Base-by-base conservation (phyloP, 108 stramenopile species). In the Nannochloropsis salina region DNA sequence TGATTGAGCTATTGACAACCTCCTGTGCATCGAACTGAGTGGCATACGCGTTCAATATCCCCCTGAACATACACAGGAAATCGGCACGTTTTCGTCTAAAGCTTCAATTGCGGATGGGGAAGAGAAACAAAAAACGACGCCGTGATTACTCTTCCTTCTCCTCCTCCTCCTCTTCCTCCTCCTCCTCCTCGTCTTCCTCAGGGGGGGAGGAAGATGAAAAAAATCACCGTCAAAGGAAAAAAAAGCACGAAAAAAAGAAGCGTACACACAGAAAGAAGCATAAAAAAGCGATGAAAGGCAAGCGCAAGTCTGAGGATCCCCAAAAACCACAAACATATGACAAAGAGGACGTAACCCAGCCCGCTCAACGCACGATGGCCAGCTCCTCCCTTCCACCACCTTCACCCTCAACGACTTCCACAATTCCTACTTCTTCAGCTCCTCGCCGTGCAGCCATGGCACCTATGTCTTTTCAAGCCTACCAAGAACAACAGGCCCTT, bases 381-480 rank as follows among this genome's bases (percentile, higher is more conserved):
- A 12, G 22, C 3, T 9, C 22, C 40, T 41, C 11, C 41, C 82
- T 12, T 42, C 22, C 9, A 8, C 18, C 10, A 82, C 80, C n/a
- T 31, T 31, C 31, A 40, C 21, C 21, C 12, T 42, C 74, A 40
- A 9, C 18, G 31, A 9, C 51, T 40, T 42, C 15, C 85, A 40
- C 41, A 42, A 80, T 22, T 80, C 80, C 21, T 20, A n/a, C 47
- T 15, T 51, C 47, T 61, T 41, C 45, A 41, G 18, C 51, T 42
- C 80, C 51, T 40, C 80, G 41, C 80, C 79, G 42, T 15, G 80
- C 2, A 45, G 88, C 84, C 9, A 94, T 95, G 93, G 92, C 85
- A 10, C 95, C 96, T 8, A 97, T 97, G 95, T 90, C 95, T 3
- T 90, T 90, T 45, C 92, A 92, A 84, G 90, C 96, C 88, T 95